Evolutionary conservation across 371 early-diverging fungal genomes (phyloP).

Genomic region (Fennellomyces sp.): DNA sequence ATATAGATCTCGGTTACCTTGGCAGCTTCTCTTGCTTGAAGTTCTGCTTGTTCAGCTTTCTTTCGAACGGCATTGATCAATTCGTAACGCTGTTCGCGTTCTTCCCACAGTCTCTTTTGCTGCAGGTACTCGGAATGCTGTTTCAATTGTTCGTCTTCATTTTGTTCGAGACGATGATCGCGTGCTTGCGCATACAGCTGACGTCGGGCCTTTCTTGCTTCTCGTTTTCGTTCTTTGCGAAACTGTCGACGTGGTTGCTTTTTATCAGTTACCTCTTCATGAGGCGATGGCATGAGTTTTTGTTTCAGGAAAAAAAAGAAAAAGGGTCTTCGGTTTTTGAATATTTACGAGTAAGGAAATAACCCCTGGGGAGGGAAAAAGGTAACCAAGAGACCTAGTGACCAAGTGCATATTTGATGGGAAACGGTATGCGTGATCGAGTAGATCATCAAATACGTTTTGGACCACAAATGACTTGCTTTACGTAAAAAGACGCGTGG

Average conservation of each 20-base stretch:
- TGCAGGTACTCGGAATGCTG: slow-evolving; percentile 8
- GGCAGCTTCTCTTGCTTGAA: slow-evolving; percentile 7
- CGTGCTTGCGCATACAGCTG: slow-evolving; percentile 14
- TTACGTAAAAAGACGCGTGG: no score
- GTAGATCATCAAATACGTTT: no score
- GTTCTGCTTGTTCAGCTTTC: slow-evolving; percentile 13
- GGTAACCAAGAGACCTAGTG: no score
- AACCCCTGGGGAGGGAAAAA: no score
- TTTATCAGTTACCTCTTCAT: neutral
- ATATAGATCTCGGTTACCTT: neutral
- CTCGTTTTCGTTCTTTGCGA: slow-evolving; percentile 16
- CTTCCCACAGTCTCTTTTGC: slow-evolving; percentile 21
- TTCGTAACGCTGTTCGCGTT: slow-evolving; percentile 15
- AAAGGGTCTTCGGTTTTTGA: no score
- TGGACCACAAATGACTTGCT: no score
- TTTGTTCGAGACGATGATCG: neutral
- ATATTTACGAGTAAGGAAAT: no score
- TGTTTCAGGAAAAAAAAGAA: no score
- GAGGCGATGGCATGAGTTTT: neutral
- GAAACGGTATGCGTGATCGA: no score
- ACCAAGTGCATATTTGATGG: no score
- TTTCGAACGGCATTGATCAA: slow-evolving; percentile 17
- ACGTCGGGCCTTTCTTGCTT: slow-evolving; percentile 2
- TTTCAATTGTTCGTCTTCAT: slow-evolving; percentile 5
- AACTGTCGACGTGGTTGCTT: slow-evolving; percentile 13